A percentile compares a stretch with the other conserved stretches of the same genome.
Evolutionary conservation across 2,329 filamentous ascomycete genomes (phyloP).

Genomic region (Colletotrichum sp.): DNA sequence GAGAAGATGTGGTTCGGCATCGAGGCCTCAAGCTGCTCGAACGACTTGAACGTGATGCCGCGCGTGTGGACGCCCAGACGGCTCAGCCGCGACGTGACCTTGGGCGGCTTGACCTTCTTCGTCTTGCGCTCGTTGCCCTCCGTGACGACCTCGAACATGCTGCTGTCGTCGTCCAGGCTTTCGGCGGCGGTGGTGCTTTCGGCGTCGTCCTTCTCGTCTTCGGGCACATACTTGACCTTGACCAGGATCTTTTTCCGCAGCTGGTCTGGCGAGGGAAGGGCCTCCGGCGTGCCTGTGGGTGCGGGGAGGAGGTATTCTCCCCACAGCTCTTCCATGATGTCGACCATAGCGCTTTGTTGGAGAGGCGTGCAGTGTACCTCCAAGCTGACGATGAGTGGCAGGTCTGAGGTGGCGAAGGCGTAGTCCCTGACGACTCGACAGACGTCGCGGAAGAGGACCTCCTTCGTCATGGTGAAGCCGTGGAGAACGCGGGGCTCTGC

Average conservation of each 20-base stretch:
- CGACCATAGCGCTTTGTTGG: conserved; percentile 90
- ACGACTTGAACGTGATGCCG: conserved; percentile 81
- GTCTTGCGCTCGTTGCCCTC: background rate
- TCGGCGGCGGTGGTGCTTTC: conserved; percentile 26
- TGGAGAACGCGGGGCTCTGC: conserved; percentile 81
- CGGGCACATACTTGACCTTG: conserved; percentile 76
- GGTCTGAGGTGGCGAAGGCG: conserved; percentile 75
- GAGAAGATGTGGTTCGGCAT: conserved; percentile 76
- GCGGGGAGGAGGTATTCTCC: conserved; percentile 69
- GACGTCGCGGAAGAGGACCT: conserved; percentile 85
- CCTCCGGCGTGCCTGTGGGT: conserved; percentile 48
- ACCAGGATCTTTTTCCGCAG: conserved; percentile 81
- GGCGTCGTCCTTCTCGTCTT: conserved; percentile 38
- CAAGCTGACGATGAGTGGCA: conserved; percentile 89
- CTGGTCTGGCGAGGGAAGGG: conserved; percentile 71
- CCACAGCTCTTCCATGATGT: conserved; percentile 90
- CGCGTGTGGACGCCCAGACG: conserved; percentile 82
- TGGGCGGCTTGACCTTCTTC: conserved; percentile 50
- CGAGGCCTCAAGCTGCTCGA: conserved; percentile 71
- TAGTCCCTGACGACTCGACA: conserved; percentile 80
- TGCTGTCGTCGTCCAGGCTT: conserved; percentile 47
- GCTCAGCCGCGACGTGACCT: conserved; percentile 76
- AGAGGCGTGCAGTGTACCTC: conserved; percentile 84
- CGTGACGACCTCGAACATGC: background rate
- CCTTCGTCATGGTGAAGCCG: conserved; percentile 88